These are phyloP conservation scores for Aeschynomene evenia DNA, from an alignment of 306 rosid genomes.

Conservation along the genomic window DNA sequence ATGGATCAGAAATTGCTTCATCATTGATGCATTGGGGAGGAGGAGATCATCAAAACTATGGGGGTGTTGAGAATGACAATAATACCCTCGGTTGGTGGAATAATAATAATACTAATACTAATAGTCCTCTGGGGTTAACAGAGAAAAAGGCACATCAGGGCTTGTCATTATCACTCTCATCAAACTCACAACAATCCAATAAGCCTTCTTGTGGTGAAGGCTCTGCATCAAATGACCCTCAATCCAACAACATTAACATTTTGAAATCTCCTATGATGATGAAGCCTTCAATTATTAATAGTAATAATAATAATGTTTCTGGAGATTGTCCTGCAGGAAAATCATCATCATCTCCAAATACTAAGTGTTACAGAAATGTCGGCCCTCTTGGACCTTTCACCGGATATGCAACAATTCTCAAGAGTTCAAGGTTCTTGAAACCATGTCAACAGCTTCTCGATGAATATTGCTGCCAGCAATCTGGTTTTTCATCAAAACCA, in stretches of 20 bases:
- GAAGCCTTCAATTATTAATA: no score
- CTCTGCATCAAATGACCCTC: constrained; percentile 28
- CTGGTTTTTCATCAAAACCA: constrained; percentile 24
- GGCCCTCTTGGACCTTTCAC: constrained; percentile 98
- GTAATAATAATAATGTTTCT: constrained; percentile 18
- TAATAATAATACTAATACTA: no score
- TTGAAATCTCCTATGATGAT: constrained; percentile 2
- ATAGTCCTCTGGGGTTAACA: constrained; percentile 10
- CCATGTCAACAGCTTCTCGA: constrained; percentile 75
- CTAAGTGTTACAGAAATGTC: constrained; percentile 38
- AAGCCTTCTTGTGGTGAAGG: constrained; percentile 26
- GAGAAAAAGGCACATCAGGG: constrained; percentile 47
- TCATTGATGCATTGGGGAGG: constrained; percentile 44
- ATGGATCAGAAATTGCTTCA: constrained; percentile 43
- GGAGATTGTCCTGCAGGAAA: constrained; percentile 40
- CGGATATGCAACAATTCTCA: constrained; percentile 81
- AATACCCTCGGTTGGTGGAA: constrained; percentile 8
- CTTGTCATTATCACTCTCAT: constrained; percentile 74
- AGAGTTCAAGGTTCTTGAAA: constrained; percentile 69
- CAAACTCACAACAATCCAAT: constrained; percentile 51
- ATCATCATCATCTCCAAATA: constrained; percentile 35
- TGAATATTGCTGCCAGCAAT: constrained; percentile 42
- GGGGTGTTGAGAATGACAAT: constrained; percentile 14
- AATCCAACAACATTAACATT: background rate
- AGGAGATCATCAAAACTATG: constrained; percentile 43